Base-by-base conservation (phyloP, 2,329 filamentous ascomycete genomes). In the Dactylellina leptospora region DNA sequence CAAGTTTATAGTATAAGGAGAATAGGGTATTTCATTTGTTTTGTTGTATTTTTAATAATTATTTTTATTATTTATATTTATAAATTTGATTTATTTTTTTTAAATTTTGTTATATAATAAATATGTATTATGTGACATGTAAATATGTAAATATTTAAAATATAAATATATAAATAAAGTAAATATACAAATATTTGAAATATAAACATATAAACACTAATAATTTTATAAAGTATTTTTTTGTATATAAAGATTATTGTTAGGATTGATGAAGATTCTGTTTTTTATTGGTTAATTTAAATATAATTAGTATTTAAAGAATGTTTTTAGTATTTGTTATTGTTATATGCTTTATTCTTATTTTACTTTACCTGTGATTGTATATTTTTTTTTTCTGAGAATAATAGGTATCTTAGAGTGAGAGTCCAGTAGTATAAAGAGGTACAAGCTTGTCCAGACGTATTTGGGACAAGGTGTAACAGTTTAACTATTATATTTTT, bases 331-430 rank as follows among this genome's bases (percentile, higher is more conserved):
- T 33, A 33, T 13, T 33, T 33, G n/a, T n/a, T n/a, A n/a, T n/a
- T n/a, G n/a, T n/a, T 33, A 33, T 6, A 33, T 33, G 64, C 23
- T 18, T 9, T 47, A 23, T 64, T 36, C 47, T n/a, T 55, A 10
- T 18, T 71, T 3, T 3, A n/a, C n/a, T n/a, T n/a, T n/a, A n/a
- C n/a, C n/a, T n/a, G n/a, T n/a, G n/a, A n/a, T n/a, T n/a, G n/a
- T n/a, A n/a, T n/a, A n/a, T n/a, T n/a, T n/a, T n/a, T n/a, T n/a
- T n/a, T n/a, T n/a, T n/a, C n/a, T n/a, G n/a, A n/a, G n/a, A n/a
- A n/a, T n/a, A n/a, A n/a, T n/a, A n/a, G n/a, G n/a, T n/a, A n/a
- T n/a, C n/a, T n/a, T n/a, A n/a, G n/a, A n/a, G n/a, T n/a, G n/a
- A n/a, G n/a, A n/a, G n/a, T n/a, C n/a, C n/a, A n/a, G n/a, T n/a